Conservation (phyloP, 495 filamentous ascomycete genomes). For the Podospora anserina region DNA sequence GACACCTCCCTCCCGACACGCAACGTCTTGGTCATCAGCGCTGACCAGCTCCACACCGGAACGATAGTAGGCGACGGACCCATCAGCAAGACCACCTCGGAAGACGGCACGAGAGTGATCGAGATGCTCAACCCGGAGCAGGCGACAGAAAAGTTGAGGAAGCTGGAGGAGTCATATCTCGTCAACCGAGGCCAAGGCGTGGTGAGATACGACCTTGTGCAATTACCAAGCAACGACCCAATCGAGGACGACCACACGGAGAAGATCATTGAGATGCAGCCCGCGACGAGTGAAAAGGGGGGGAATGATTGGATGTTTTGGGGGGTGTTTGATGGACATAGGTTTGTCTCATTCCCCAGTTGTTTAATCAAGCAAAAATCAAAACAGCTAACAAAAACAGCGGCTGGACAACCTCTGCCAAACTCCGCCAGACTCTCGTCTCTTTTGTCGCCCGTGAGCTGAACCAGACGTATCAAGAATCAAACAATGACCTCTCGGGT, state of each 20-base stretch:
- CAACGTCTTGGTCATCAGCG: slow-evolving; percentile 69
- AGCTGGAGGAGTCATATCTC: slow-evolving; percentile 85
- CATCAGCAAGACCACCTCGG: slow-evolving; percentile 78
- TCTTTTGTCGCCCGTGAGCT: slow-evolving; percentile 90
- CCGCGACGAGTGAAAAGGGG: slow-evolving; percentile 42
- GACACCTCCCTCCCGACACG: slow-evolving; percentile 34
- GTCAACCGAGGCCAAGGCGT: slow-evolving; percentile 90
- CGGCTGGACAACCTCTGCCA: slow-evolving; percentile 97
- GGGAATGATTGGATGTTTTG: slow-evolving; percentile 99
- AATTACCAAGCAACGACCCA: slow-evolving; percentile 92
- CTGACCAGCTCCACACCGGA: slow-evolving; percentile 79
- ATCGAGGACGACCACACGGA: slow-evolving; percentile 98
- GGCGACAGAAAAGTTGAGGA: slow-evolving; percentile 81
- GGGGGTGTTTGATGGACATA: slow-evolving; percentile 97
- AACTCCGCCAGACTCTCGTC: slow-evolving; percentile 86
- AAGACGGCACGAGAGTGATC: slow-evolving; percentile 73
- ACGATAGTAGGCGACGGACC: slow-evolving; percentile 77
- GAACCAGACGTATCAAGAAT: slow-evolving; percentile 86
- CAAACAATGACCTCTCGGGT: slow-evolving; percentile 56
- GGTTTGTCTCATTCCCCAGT: slow-evolving; percentile 51
- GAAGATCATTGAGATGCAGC: slow-evolving; percentile 88
- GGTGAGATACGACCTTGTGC: slow-evolving; percentile 91
- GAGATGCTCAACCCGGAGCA: slow-evolving; percentile 97
- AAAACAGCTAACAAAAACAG: slow-evolving; percentile 44
- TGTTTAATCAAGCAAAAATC: not conserved